phyloP scores from a whole-genome alignment of 164 flowering plant genomes.

The Stephania yunnanensis region DNA sequence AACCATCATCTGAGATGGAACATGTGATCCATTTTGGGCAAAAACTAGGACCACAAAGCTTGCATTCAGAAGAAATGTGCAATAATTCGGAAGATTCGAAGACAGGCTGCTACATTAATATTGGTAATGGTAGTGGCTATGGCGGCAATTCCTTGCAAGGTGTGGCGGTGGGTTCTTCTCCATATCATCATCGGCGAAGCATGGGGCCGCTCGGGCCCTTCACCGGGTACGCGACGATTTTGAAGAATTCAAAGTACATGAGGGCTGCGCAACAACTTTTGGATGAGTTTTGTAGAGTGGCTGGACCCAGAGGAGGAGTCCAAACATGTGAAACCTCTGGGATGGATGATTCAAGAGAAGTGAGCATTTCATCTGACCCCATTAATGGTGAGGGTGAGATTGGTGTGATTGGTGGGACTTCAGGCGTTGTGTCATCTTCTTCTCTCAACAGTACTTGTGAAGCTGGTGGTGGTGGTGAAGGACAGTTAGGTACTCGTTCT shows the following conservation, averaged over 20 bases:
- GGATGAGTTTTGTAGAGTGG: slow-evolving; percentile 44
- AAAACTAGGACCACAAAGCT: slow-evolving; percentile 16
- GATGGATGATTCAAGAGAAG: slow-evolving; percentile 21
- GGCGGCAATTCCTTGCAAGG: slow-evolving; percentile 30
- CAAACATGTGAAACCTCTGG: slow-evolving; percentile 21
- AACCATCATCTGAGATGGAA: slow-evolving; percentile 19
- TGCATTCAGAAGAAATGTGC: slow-evolving; percentile 9
- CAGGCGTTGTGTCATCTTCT: slow-evolving; percentile 26
- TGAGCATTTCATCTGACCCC: slow-evolving; percentile 21
- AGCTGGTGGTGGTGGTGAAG: slow-evolving; percentile 15
- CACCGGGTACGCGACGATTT: slow-evolving; percentile 80
- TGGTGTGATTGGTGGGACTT: slow-evolving; percentile 23
- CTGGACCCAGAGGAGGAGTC: slow-evolving; percentile 7
- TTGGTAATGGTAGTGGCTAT: slow-evolving; percentile 16
- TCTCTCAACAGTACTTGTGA: slow-evolving; percentile 30
- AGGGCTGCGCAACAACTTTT: slow-evolving; percentile 64
- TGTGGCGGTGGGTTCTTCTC: slow-evolving; percentile 23
- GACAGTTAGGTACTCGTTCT: slow-evolving; percentile 25
- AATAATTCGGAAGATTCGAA: slow-evolving; percentile 22
- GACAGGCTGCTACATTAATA: slow-evolving; percentile 3
- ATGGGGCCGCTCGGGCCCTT: slow-evolving; percentile 91
- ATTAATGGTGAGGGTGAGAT: slow-evolving; percentile 21
- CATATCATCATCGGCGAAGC: slow-evolving; percentile 22
- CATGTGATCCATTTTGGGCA: slow-evolving; percentile 21
- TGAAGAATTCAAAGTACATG: slow-evolving; percentile 70